phyloP scores from a whole-genome alignment of 2,329 filamentous ascomycete species.

The Plenodomus tracheiphilus region DNA sequence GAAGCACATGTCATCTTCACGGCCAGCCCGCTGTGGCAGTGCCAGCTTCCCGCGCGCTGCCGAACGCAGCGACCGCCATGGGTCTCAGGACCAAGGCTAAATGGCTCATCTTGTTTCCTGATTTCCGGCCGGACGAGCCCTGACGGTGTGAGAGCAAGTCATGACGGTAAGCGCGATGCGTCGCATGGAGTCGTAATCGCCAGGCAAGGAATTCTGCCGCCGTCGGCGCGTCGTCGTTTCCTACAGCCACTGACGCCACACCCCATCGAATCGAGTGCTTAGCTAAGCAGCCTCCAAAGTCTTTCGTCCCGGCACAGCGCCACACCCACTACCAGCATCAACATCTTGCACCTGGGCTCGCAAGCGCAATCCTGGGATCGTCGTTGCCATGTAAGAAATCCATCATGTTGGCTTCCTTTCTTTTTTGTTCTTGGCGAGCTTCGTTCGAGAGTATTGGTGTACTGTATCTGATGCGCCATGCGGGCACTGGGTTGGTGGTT shows the following conservation, averaged over 20 bases:
- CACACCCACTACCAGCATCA: too few species aligned
- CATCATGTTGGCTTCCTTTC: too few species aligned
- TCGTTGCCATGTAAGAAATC: too few species aligned
- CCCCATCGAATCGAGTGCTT: not conserved
- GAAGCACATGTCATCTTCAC: constrained; percentile 17
- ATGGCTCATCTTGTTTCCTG: constrained; percentile 5
- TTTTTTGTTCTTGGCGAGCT: too few species aligned
- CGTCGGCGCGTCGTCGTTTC: not conserved
- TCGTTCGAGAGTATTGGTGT: too few species aligned
- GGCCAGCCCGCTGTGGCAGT: constrained; percentile 30
- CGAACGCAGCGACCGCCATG: constrained; percentile 16
- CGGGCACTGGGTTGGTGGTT: too few species aligned
- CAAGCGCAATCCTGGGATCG: too few species aligned
- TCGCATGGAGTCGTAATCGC: constrained; percentile 3
- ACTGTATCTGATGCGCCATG: too few species aligned
- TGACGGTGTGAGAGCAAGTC: constrained; percentile 2
- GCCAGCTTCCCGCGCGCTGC: constrained; percentile 28
- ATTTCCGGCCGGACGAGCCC: not conserved
- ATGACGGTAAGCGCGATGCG: constrained; percentile 15
- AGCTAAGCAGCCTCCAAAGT: not conserved
- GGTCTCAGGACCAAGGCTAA: constrained; percentile 5
- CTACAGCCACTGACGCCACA: constrained; percentile 13
- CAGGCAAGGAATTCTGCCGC: not conserved
- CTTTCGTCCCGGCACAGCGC: too few species aligned
- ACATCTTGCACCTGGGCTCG: too few species aligned